Percentiles rank a stretch among this genome's conserved stretches.
These are phyloP conservation scores for Vitis hybrid DNA, from an alignment of 177 flowering plant species.

Conservation along the genomic window DNA sequence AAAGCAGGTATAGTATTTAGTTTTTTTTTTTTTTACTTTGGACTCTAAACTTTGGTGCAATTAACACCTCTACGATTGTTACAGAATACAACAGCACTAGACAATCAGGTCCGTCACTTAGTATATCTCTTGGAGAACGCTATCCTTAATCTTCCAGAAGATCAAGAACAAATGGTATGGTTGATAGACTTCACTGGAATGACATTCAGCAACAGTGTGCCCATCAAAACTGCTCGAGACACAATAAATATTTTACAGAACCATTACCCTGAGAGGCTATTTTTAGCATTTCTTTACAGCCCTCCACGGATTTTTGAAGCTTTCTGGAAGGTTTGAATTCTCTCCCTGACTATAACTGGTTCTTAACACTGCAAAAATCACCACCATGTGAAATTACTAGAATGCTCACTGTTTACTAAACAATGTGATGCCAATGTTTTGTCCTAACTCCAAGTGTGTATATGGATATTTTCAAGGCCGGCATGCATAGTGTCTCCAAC, in stretches of 20 bases:
- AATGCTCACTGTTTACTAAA: no score
- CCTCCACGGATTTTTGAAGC: slow-evolving; percentile 89
- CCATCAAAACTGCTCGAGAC: slow-evolving; percentile 76
- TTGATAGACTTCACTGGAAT: slow-evolving; percentile 87
- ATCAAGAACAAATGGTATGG: slow-evolving; percentile 94
- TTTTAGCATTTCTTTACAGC: slow-evolving; percentile 78
- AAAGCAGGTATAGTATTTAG: slow-evolving; percentile 55
- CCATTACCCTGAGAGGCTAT: slow-evolving; percentile 96
- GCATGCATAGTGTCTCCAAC: no score
- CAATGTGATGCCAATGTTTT: no score
- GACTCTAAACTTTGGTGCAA: background rate
- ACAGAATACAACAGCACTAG: slow-evolving; percentile 75
- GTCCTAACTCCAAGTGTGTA: no score
- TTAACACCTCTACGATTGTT: background rate
- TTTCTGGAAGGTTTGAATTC: slow-evolving; percentile 81
- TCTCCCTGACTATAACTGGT: background rate
- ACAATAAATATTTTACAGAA: slow-evolving; percentile 63
- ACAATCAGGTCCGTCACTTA: slow-evolving; percentile 73
- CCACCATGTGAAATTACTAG: background rate
- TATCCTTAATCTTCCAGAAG: slow-evolving; percentile 81
- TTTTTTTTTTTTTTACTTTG: background rate
- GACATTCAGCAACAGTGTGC: slow-evolving; percentile 53
- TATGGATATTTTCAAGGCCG: no score
- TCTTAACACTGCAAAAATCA: background rate
- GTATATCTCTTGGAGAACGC: slow-evolving; percentile 94